These are phyloP conservation scores for Xylaria arbuscula DNA, from an alignment of 2,329 filamentous ascomycete genomes.

Conservation along the genomic window DNA sequence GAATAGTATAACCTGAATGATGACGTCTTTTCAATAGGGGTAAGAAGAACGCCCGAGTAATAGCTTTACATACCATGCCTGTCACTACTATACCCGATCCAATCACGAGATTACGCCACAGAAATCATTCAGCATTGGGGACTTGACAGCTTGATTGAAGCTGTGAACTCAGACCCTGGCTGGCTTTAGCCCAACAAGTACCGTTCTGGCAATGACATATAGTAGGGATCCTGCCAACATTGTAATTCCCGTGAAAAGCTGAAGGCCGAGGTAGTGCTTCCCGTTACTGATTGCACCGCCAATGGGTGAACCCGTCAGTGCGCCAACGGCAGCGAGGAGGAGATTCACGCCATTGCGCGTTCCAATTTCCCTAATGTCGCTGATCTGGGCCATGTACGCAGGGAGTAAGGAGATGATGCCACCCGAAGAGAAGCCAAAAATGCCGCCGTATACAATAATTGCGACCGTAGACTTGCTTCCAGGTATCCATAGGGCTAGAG, in stretches of 20 bases:
- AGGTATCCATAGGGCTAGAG: conserved; percentile 24
- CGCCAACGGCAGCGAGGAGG: conserved; percentile 70
- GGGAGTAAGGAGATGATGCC: conserved; percentile 71
- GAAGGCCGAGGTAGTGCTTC: conserved; percentile 66
- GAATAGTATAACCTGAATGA: not conserved
- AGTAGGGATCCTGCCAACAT: conserved; percentile 43
- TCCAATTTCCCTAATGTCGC: conserved; percentile 75
- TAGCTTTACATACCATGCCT: no score
- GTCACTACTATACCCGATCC: no score
- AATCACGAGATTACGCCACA: no score
- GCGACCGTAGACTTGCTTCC: conserved; percentile 50
- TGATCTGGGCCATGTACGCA: conserved; percentile 75
- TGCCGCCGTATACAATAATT: conserved; percentile 67
- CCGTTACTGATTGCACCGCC: conserved; percentile 60
- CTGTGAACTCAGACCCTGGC: conserved; percentile 11
- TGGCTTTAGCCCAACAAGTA: conserved; percentile 12
- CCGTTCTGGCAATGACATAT: conserved; percentile 24
- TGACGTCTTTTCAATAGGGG: not conserved
- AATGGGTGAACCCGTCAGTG: conserved; percentile 74
- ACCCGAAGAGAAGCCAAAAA: conserved; percentile 75
- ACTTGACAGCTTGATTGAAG: not conserved
- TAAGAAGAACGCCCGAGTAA: no score
- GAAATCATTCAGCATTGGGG: no score
- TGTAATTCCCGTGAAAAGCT: conserved; percentile 72
- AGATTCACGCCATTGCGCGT: conserved; percentile 74